Evolutionary conservation across 2,329 filamentous ascomycete genomes (phyloP), one percentile per base, ranked within the genome.

Genomic region (Trichoderma asperellum): DNA sequence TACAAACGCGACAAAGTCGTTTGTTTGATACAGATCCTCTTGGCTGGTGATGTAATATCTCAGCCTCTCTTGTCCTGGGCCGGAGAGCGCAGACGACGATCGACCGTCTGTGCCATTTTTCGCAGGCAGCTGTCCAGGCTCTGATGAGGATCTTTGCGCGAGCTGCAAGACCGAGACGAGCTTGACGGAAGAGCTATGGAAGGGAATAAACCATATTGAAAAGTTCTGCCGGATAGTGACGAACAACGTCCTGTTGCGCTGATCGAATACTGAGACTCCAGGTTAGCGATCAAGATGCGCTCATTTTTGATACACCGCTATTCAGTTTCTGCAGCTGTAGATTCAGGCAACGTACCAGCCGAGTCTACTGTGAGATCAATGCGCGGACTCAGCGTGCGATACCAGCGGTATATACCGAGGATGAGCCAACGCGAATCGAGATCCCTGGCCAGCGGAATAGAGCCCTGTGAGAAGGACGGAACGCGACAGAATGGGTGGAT

Each of bases 21-120:
- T 90, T 0, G 88, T 84, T 75, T 95, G 92, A 76, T 97, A 97
- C 8, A 94, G 81, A 76, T 97, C 93, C 73, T 96, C 89, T 77
- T 97, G 94, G 21, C 84, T 86, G 7, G 83, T 79, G 72, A 97
- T 94, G 76, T 90, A 92, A 81, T 94, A 96, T 37, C 73, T 76
- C 24, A 72, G 68, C n/a, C 68, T 75, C 40, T 74, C 74, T 2
- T 71, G 70, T 21, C 72, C 70, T 5, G 71, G 71, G 18, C 75
- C 47, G 5, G 71, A 52, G 40, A 74, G 37, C 43, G 70, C 52
- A 16, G 68, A n/a, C 18, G 73, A 63, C 59, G 73, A 32, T 56
- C 72, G 57, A 32, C 68, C 68, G 35, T 72, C 70, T 12, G 65
- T 49, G 12, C 68, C 32, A n/a, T 74, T 72, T 10, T 76, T 74